Conservation (phyloP, 306 rosid genomes). For the Fragaria iinumae region DNA sequence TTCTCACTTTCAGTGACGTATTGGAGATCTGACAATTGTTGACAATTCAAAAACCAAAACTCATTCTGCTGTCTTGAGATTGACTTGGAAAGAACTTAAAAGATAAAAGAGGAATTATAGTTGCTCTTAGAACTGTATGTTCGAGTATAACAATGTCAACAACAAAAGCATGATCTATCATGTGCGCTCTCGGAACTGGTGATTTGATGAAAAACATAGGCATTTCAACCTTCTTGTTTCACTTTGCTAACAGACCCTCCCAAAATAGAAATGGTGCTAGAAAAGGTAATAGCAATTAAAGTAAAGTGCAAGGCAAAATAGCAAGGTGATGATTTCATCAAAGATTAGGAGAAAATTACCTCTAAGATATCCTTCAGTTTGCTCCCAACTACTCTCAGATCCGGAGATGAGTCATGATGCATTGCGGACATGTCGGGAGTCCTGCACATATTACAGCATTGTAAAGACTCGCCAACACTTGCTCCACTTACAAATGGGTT, state of each 20-base stretch:
- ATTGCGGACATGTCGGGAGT: constrained; percentile 90
- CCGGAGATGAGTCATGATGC: constrained; percentile 84
- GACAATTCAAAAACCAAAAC: constrained; percentile 5
- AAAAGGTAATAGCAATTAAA: constrained; percentile 9
- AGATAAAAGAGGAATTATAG: neutral
- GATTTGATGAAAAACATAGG: neutral
- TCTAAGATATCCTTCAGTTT: constrained; percentile 72
- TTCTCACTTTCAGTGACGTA: constrained; percentile 72
- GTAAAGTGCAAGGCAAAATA: neutral
- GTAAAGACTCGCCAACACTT: constrained; percentile 14
- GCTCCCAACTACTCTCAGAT: constrained; percentile 70
- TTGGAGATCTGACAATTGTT: constrained; percentile 53
- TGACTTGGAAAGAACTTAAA: neutral
- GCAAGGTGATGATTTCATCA: constrained; percentile 7
- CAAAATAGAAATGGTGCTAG: neutral
- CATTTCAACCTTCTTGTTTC: constrained; percentile 3
- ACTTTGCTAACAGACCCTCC: constrained; percentile 6
- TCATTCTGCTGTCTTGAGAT: neutral
- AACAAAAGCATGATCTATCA: neutral
- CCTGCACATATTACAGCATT: constrained; percentile 47
- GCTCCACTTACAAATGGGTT: neutral
- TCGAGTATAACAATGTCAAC: neutral
- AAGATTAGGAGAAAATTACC: constrained; percentile 39
- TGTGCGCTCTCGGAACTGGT: neutral
- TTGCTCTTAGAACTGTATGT: neutral